Evolutionary conservation across 805 yeast species (phyloP), one percentile per base, ranked within the genome.

Genomic region (Zygoascus bituminiphila): DNA sequence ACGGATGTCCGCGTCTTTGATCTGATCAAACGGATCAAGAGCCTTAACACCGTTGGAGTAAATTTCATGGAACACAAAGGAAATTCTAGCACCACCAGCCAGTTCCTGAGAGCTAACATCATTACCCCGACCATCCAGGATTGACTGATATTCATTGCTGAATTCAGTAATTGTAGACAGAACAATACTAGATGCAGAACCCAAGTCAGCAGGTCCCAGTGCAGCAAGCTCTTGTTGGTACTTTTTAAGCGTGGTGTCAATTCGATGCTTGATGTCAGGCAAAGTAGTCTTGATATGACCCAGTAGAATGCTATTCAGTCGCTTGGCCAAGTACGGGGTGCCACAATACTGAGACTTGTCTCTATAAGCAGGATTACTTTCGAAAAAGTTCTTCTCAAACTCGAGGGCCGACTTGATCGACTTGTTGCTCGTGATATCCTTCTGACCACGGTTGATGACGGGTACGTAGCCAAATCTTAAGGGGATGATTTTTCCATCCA

Each of bases 41-140:
- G 96, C 85, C 62, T 79, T 78, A 48, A 91, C 76, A 70, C 98
- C 98, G 65, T 87, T 89, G 63, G 91, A 83, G 73, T 81, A 91
- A 50, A 93, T 84, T 71, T 91, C 98, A 66, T 91, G 98, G 73
- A 91, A 93, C 17, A 91, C 98, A 72, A 88, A 93, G 25, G 95
- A 82, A 53, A 91, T 85, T 75, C 98, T 84, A 0, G 98, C 98
- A 68, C 96, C 98, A 64, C 98, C 98, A 56, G 95, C 84, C 57
- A 93, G 77, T 70, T 93, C 98, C 60, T 82, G 78, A 8, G 89
- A 80, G 7, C 94, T 80, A 55, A 93, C 73, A 61, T 93, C 98
- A 65, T 79, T 85, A 22, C 93, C 83, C 65, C 87, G 91, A 69
- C 98, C 98, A 60, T 86, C 93, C 58, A 93, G 72, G 38, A 91